Conservation (phyloP, 139 green algal species). For the Picochlorum costavermella region DNA sequence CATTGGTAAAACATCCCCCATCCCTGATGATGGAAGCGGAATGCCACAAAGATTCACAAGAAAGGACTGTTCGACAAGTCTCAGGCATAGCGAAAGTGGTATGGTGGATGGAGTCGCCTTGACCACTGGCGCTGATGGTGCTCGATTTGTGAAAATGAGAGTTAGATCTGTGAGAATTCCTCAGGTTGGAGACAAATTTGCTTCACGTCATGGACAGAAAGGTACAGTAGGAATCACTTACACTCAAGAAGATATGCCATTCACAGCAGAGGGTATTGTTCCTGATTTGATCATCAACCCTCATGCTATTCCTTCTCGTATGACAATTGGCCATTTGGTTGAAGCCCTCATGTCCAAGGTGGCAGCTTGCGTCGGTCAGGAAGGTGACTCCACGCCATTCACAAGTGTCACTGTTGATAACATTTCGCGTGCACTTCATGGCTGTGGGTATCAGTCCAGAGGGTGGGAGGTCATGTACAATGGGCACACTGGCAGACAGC, state of each 20-base stretch:
- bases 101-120: constrained; percentile 82
- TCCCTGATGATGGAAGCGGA: constrained; percentile 56
- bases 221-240: constrained; percentile 97
- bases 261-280: constrained; percentile 74
- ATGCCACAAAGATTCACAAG: constrained; percentile 64
- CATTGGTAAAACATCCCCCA: constrained; percentile 70
- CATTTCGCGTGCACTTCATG: constrained; percentile 79
- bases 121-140: constrained; percentile 80
- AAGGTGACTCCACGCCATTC: constrained; percentile 98
- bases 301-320: constrained; percentile 96
- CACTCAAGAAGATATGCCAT: constrained; percentile 79
- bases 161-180: constrained; percentile 90
- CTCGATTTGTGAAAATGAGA: constrained; percentile 91
- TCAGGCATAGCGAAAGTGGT: constrained; percentile 61
- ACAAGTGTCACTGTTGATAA: constrained; percentile 93
- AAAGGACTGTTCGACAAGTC: constrained; percentile 52
- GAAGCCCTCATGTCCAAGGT: constrained; percentile 97
- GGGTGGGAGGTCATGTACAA: constrained; percentile 97
- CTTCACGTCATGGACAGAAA: constrained; percentile 93
- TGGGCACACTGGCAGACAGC: constrained; percentile 77
- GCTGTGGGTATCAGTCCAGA: constrained; percentile 69
- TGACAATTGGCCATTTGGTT: constrained; percentile 99
- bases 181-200: constrained; percentile 99
- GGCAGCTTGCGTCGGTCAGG: constrained; percentile 68
- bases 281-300: constrained; percentile 99